Percentiles rank a stretch among this genome's conserved stretches.
Conservation (phyloP, 2,329 filamentous ascomycete species). For the Aspergillus clavatus region DNA sequence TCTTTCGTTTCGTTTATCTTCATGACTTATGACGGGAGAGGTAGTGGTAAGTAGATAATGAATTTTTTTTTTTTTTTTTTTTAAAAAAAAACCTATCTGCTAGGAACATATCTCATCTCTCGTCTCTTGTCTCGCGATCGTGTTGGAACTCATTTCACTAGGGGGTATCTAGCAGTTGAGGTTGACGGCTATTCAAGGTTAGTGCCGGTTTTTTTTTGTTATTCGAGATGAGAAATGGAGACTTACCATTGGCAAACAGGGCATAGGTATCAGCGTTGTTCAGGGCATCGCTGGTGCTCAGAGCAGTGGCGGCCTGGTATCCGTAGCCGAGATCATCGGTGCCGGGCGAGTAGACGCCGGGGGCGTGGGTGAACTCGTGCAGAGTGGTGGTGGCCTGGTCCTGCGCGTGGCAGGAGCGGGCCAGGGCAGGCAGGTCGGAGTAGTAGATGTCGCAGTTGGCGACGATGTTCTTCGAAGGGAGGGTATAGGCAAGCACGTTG, state of each 20-base stretch:
- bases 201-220: not conserved
- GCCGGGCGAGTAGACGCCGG: conserved; percentile 50
- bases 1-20: not conserved
- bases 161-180: conserved; percentile 10
- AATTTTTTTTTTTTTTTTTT: too few relatives aligned
- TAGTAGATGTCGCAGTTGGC: conserved; percentile 60
- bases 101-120: not conserved
- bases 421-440: conserved; percentile 45
- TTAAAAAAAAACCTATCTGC: too few relatives aligned
- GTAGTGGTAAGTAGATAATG: not conserved
- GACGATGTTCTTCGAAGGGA: conserved; percentile 52
- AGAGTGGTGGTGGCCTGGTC: conserved; percentile 62
- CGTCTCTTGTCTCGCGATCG: not conserved
- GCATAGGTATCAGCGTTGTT: conserved; percentile 62
- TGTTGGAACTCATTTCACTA: too few relatives aligned
- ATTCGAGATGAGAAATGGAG: not conserved
- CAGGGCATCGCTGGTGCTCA: conserved; percentile 50
- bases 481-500: conserved; percentile 58
- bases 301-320: conserved; percentile 45
- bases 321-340: conserved; percentile 58
- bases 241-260: conserved; percentile 48
- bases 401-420: conserved; percentile 55
- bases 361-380: conserved; percentile 63
- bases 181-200: conserved; percentile 5
- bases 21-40: too few relatives aligned